phyloP scores from a whole-genome alignment of 129 eudicot species.

The Flaveria bidentis region DNA sequence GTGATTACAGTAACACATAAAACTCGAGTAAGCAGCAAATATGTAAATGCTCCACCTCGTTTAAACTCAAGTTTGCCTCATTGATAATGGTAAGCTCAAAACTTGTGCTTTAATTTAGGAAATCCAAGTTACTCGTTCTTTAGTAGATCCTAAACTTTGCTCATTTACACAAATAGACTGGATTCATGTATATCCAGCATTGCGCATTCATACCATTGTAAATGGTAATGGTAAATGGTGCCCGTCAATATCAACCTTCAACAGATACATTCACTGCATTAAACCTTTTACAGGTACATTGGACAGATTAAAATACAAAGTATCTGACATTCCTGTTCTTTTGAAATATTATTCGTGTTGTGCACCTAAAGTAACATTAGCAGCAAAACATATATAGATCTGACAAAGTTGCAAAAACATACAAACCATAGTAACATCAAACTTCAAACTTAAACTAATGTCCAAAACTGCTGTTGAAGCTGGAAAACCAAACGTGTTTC shows the following conservation, averaged over 20 bases:
- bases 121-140: too few species aligned
- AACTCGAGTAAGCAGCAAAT: too few species aligned
- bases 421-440: conserved; percentile 2
- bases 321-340: background rate
- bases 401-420: background rate
- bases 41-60: too few species aligned
- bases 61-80: too few species aligned
- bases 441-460: background rate
- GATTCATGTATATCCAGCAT: background rate
- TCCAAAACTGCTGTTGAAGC: background rate
- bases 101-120: too few species aligned
- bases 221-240: too few species aligned
- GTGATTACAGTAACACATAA: too few species aligned
- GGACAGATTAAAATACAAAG: too few species aligned
- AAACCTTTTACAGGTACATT: too few species aligned
- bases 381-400: background rate
- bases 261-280: background rate
- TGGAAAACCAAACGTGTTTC: background rate
- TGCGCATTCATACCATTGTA: background rate
- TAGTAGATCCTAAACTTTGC: background rate
- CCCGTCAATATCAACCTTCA: background rate
- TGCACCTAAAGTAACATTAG: background rate
- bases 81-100: too few species aligned
- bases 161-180: background rate
- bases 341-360: background rate